Conservation (phyloP, 2,329 filamentous ascomycete species). For the Cladosporium velox region DNA sequence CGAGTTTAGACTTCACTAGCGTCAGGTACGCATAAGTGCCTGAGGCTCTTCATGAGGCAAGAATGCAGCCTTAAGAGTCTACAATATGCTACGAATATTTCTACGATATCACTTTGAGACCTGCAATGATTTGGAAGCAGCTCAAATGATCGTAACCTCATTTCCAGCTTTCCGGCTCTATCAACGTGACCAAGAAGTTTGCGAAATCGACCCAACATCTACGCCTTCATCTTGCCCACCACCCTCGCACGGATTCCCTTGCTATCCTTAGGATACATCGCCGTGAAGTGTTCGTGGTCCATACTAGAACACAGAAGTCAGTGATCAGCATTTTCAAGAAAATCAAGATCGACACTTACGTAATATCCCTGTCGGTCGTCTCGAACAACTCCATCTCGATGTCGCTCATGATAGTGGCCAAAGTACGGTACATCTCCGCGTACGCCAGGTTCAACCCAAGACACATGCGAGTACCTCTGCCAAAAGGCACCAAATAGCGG, state of each 20-base stretch:
- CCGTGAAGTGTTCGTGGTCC: conserved; percentile 5
- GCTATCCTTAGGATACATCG: conserved; percentile 6
- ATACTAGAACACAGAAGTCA: neutral
- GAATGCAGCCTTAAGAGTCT: neutral
- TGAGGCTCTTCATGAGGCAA: neutral
- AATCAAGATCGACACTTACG: conserved; percentile 20
- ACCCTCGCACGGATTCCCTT: conserved; percentile 11
- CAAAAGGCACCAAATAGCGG: conserved; percentile 6
- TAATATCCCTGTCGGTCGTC: conserved; percentile 26
- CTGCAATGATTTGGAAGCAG: neutral
- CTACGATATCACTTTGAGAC: neutral
- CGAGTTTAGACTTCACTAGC: conserved; percentile 5
- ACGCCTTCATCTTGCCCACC: conserved; percentile 8
- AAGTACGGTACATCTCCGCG: conserved; percentile 37
- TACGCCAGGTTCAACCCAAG: conserved; percentile 33
- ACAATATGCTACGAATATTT: neutral
- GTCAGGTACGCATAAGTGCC: neutral
- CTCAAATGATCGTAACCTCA: neutral
- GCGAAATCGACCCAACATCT: neutral
- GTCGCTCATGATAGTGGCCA: conserved; percentile 36
- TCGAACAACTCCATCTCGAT: conserved; percentile 37
- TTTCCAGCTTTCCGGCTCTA: neutral
- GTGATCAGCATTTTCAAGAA: neutral
- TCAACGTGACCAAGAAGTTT: neutral
- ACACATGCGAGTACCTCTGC: conserved; percentile 8